A percentile compares a stretch with the other conserved stretches of the same genome.
Evolutionary conservation across 2,329 filamentous ascomycete species (phyloP).

Genomic region (Lasiodiplodia citricola): DNA sequence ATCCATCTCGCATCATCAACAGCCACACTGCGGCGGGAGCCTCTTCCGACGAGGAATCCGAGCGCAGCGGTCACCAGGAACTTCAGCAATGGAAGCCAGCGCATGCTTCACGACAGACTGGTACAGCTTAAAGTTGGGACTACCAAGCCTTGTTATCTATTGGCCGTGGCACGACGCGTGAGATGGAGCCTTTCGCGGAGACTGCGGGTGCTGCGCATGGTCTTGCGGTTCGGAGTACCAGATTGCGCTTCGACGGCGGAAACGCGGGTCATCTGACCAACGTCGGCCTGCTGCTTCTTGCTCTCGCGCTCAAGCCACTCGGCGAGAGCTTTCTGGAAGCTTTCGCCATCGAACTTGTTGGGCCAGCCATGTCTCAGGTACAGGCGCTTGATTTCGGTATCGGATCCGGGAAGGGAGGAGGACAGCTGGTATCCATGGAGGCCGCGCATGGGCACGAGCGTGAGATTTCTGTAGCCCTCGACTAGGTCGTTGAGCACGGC

Average conservation of each 20-base stretch:
- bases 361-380: conserved; percentile 24
- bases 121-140: not conserved
- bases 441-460: conserved; percentile 22
- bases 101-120: conserved; percentile 10
- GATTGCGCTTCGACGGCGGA: conserved; percentile 23
- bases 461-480: conserved; percentile 9
- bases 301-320: conserved; percentile 21
- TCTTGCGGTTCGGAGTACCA: conserved; percentile 13
- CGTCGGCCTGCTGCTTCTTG: conserved; percentile 7
- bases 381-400: conserved; percentile 22
- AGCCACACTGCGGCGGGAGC: not conserved
- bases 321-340: conserved; percentile 16
- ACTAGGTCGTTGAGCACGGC: conserved; percentile 17
- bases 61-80: conserved; percentile 13
- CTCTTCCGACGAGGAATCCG: conserved; percentile 9
- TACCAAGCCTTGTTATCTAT: conserved; percentile 12
- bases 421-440: conserved; percentile 19
- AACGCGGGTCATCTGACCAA: conserved; percentile 22
- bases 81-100: conserved; percentile 15
- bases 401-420: conserved; percentile 23
- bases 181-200: conserved; percentile 24
- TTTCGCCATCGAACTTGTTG: conserved; percentile 22
- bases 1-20: conserved; percentile 41
- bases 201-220: conserved; percentile 25
- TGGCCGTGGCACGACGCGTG: conserved; percentile 8